Conservation (phyloP, 2,329 filamentous ascomycete species). For the Colletotrichum destructivum region DNA sequence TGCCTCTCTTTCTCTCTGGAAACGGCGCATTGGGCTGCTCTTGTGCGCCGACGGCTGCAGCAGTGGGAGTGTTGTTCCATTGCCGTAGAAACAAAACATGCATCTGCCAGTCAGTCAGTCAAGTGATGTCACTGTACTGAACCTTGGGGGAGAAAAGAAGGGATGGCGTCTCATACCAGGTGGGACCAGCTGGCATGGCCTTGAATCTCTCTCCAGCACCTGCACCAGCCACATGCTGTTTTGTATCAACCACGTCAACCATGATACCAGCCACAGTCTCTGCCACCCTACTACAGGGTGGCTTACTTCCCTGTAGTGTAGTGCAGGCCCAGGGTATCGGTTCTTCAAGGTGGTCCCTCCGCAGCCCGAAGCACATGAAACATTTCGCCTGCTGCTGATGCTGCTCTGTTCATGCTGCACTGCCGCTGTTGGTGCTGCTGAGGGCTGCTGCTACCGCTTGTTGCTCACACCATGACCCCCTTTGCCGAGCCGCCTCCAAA, state of each 20-base stretch:
- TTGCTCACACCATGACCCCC: neutral
- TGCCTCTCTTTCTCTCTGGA: neutral
- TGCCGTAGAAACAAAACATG: slow-evolving; percentile 13
- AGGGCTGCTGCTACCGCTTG: neutral
- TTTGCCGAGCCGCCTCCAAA: slow-evolving; percentile 1
- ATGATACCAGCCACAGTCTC: neutral
- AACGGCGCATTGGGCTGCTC: neutral
- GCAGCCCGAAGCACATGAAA: slow-evolving; percentile 37
- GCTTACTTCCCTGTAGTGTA: no score
- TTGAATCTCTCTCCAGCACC: no score
- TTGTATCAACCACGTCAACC: no score
- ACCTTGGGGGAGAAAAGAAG: neutral
- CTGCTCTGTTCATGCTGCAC: neutral
- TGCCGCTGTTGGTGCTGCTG: slow-evolving; percentile 4
- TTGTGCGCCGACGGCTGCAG: slow-evolving; percentile 18
- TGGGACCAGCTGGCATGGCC: neutral
- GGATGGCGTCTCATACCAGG: neutral
- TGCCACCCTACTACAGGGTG: no score
- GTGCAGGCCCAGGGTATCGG: no score
- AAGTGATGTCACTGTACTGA: slow-evolving; percentile 28
- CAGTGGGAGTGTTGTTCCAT: neutral
- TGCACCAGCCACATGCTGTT: no score
- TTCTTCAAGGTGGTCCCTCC: slow-evolving; percentile 27
- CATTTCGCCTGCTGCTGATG: slow-evolving; percentile 8
- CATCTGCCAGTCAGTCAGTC: neutral